Conservation (phyloP, 805 yeast species). For the Candida schatavii region DNA sequence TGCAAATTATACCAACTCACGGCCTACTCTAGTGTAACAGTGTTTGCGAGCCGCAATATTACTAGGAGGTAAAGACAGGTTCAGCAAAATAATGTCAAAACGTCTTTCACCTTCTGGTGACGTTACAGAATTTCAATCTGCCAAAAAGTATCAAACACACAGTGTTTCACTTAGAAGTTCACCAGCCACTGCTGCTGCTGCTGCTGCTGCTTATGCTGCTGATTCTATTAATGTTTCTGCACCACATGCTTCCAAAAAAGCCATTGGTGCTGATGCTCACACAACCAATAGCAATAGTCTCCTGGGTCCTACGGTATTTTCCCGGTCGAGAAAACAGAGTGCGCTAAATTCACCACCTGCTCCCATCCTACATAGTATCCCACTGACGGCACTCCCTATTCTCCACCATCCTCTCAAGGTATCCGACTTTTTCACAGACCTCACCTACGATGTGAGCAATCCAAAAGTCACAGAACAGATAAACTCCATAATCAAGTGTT, state of each 20-base stretch:
- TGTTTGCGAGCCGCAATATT: too few relatives aligned
- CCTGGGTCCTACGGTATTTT: too few relatives aligned
- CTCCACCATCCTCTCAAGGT: conserved; percentile 28
- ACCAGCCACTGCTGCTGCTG: neutral
- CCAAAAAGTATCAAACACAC: neutral
- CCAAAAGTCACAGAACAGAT: conserved; percentile 18
- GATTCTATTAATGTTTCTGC: too few relatives aligned
- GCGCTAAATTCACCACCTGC: conserved; percentile 5
- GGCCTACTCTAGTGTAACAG: too few relatives aligned
- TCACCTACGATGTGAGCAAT: conserved; percentile 14
- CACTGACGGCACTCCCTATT: conserved; percentile 34
- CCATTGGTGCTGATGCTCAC: too few relatives aligned
- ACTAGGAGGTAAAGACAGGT: too few relatives aligned
- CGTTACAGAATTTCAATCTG: neutral
- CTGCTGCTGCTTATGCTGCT: conserved; percentile 1
- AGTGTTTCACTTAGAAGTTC: neutral
- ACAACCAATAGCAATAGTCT: too few relatives aligned
- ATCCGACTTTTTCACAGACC: conserved; percentile 36
- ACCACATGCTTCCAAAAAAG: too few relatives aligned
- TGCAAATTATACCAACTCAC: neutral
- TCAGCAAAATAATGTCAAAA: too few relatives aligned
- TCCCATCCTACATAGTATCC: conserved; percentile 33
- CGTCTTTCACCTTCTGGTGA: neutral
- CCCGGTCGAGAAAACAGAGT: neutral
- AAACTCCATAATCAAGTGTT: conserved; percentile 19